Evolutionary conservation across 1,139 yeast genomes (phyloP).

Genomic region (Hansenula lynferdii): DNA sequence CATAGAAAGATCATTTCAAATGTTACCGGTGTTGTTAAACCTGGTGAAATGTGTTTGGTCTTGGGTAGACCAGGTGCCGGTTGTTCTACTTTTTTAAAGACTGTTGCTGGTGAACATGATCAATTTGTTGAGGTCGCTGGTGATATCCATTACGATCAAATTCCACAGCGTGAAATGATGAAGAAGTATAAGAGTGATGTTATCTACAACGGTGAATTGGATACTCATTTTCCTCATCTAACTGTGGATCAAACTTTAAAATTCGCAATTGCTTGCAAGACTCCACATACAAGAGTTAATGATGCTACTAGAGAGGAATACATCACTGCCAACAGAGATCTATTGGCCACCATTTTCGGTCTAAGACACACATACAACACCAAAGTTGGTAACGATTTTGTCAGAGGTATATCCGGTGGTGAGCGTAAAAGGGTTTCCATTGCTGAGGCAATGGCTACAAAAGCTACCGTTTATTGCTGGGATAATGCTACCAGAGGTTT

Average conservation of each 20-base stretch:
- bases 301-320: slow-evolving; percentile 34
- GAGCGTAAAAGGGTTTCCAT: slow-evolving; percentile 81
- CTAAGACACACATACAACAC: slow-evolving; percentile 61
- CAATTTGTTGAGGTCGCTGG: slow-evolving; percentile 30
- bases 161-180: slow-evolving; percentile 43
- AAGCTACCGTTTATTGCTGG: slow-evolving; percentile 53
- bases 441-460: slow-evolving; percentile 51
- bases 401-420: slow-evolving; percentile 84
- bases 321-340: slow-evolving; percentile 45
- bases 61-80: slow-evolving; percentile 54
- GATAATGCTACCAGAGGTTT: slow-evolving; percentile 61
- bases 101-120: slow-evolving; percentile 34
- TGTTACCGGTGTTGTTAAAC: slow-evolving; percentile 36
- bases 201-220: slow-evolving; percentile 49
- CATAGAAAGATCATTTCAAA: slow-evolving; percentile 33
- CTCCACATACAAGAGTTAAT: slow-evolving; percentile 36
- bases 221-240: slow-evolving; percentile 49
- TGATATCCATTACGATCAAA: slow-evolving; percentile 42
- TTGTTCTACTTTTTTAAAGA: slow-evolving; percentile 40
- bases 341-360: slow-evolving; percentile 50
- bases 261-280: slow-evolving; percentile 33
- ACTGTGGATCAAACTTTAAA: slow-evolving; percentile 47
- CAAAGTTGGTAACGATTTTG: slow-evolving; percentile 64
- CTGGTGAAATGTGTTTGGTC: slow-evolving; percentile 49
- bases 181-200: slow-evolving; percentile 43